These are phyloP conservation scores for Torulaspora quercuum DNA, from an alignment of 805 yeast species.

Conservation along the genomic window DNA sequence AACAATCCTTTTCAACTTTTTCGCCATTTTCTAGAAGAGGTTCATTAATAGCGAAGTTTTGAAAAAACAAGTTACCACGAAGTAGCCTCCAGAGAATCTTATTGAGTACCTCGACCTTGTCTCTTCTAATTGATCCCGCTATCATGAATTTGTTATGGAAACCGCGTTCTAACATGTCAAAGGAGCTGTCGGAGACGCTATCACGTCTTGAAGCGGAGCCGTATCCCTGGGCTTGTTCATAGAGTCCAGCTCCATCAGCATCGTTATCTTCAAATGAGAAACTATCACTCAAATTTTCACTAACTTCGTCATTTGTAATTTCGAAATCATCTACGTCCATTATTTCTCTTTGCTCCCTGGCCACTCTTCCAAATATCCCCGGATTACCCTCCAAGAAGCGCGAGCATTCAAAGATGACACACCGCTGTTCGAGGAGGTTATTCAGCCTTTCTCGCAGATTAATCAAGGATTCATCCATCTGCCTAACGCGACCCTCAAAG, in stretches of 20 bases:
- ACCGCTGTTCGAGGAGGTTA: conserved; percentile 67
- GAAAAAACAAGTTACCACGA: conserved; percentile 85
- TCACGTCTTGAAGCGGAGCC: conserved; percentile 11
- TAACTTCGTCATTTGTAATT: conserved; percentile 18
- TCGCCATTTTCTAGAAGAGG: conserved; percentile 59
- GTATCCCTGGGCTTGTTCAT: conserved; percentile 11
- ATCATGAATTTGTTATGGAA: conserved; percentile 35
- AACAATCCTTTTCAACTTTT: conserved; percentile 67
- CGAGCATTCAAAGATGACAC: conserved; percentile 51
- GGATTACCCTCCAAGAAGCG: conserved; percentile 45
- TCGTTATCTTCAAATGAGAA: conserved; percentile 25
- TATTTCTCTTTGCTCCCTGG: conserved; percentile 19
- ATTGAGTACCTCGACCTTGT: conserved; percentile 65
- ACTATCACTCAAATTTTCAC: conserved; percentile 29
- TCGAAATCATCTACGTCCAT: conserved; percentile 28
- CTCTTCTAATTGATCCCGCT: conserved; percentile 79
- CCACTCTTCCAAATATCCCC: conserved; percentile 28
- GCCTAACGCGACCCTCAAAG: conserved; percentile 69
- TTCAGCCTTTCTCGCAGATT: conserved; percentile 58
- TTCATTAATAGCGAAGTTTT: conserved; percentile 67
- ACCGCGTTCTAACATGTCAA: conserved; percentile 41
- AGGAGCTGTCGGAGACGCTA: conserved; percentile 27
- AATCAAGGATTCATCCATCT: conserved; percentile 66
- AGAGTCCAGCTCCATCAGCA: conserved; percentile 12
- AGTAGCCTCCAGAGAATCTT: conserved; percentile 87